A percentile compares a stretch with the other conserved stretches of the same genome.
These are phyloP conservation scores for Beauveria pseudobassiana DNA, from an alignment of 2,329 filamentous ascomycete species.

Conservation along the genomic window DNA sequence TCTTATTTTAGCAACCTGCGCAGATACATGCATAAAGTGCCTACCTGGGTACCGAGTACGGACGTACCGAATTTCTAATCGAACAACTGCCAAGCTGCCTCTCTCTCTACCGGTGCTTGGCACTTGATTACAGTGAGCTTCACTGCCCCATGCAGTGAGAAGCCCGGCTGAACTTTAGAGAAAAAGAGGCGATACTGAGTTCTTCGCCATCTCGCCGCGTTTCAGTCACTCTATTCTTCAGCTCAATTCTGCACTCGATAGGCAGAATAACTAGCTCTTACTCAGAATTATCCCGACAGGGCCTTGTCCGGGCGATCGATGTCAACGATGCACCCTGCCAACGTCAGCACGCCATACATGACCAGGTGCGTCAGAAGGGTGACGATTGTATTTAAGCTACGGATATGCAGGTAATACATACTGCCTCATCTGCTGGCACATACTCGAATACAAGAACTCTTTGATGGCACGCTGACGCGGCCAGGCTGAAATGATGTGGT, in stretches of 20 bases:
- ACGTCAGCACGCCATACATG: conserved; percentile 3
- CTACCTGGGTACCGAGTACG: no score
- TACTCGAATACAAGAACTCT: neutral
- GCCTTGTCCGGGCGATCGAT: neutral
- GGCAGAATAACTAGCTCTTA: neutral
- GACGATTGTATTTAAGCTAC: no score
- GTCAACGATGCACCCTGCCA: neutral
- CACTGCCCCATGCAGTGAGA: no score
- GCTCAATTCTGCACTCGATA: neutral
- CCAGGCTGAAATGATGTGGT: neutral
- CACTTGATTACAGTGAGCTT: neutral
- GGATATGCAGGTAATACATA: neutral
- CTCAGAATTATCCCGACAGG: neutral
- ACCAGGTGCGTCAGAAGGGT: no score
- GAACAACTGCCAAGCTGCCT: no score
- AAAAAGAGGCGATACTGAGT: no score
- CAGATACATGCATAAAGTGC: no score
- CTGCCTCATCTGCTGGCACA: neutral
- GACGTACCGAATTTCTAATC: no score
- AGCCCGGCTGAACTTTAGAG: no score
- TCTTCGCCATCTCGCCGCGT: neutral
- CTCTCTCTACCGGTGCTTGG: no score
- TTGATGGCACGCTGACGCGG: neutral
- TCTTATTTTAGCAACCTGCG: no score
- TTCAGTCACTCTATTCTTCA: neutral